These are phyloP conservation scores for Musa schizocarpa DNA, from an alignment of 176 grass and related monocot species.

Conservation along the genomic window DNA sequence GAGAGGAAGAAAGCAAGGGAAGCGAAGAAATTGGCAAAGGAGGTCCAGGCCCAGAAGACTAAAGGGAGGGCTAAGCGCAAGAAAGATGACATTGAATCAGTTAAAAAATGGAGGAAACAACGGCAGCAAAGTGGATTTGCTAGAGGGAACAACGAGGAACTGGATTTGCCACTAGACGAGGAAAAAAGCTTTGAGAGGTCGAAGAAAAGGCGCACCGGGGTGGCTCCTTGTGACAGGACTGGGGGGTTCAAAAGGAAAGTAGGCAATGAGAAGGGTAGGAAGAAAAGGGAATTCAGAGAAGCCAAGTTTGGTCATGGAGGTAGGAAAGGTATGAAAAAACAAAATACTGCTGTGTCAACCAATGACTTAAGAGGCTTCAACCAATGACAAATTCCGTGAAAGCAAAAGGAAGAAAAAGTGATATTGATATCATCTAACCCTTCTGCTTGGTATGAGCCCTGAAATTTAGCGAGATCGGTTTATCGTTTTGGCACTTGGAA, in stretches of 20 bases:
- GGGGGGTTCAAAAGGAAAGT: slow-evolving; percentile 45
- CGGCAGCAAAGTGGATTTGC: slow-evolving; percentile 62
- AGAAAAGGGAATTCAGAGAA: slow-evolving; percentile 50
- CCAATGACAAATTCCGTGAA: slow-evolving; percentile 25
- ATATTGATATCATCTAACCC: background rate
- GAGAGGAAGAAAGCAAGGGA: slow-evolving; percentile 77
- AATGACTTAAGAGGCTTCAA: slow-evolving; percentile 75
- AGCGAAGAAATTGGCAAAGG: slow-evolving; percentile 55
- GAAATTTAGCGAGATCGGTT: too few species aligned
- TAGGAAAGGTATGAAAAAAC: slow-evolving; percentile 66
- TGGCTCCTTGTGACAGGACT: slow-evolving; percentile 56
- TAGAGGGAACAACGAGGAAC: slow-evolving; percentile 34
- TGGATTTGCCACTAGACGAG: slow-evolving; percentile 45
- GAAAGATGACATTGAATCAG: slow-evolving; percentile 77
- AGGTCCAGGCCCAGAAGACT: slow-evolving; percentile 66
- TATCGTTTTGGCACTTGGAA: too few species aligned
- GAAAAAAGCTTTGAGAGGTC: slow-evolving; percentile 45
- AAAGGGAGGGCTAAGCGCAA: slow-evolving; percentile 68
- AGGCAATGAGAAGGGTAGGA: slow-evolving; percentile 15
- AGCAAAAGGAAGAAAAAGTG: slow-evolving; percentile 44
- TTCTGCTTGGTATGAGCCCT: too few species aligned
- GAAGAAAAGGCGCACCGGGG: slow-evolving; percentile 48
- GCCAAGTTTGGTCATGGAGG: slow-evolving; percentile 68
- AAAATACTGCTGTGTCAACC: slow-evolving; percentile 64
- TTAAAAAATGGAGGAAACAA: slow-evolving; percentile 95